Evolutionary conservation across 2,329 filamentous ascomycete species (phyloP), one percentile per base, ranked within the genome.

Genomic region (Colletotrichum cordylinicola): DNA sequence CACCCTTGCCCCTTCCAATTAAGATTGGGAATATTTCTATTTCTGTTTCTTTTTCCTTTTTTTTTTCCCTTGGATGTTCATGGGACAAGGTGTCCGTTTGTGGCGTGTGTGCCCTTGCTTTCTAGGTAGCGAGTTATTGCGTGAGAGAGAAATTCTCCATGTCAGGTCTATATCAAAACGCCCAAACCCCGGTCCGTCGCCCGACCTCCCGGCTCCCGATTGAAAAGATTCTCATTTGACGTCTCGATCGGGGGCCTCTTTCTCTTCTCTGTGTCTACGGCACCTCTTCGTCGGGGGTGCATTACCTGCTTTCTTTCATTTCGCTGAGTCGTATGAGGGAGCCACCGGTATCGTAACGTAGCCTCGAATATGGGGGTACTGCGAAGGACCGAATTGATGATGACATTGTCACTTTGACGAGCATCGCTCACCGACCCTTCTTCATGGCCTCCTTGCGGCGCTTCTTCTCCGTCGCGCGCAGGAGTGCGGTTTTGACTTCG

Each of bases 401-500:
- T 52, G 43, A 2, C 43, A 21, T 52, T 52, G 43, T 21, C 43
- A 52, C 43, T 52, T n/a, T 52, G 43, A 52, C 43, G 43, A 8
- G 43, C 10, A 8, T 31, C 33, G 31, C 73, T 86, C 82, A 87
- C 76, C 85, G 84, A 29, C 85, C 86, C 12, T 85, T 84, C 88
- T 85, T 91, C 86, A 90, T 89, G 27, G 90, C 90, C 80, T 90
- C 87, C 80, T 90, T 91, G 74, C 92, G 87, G 78, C 88, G 88
- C 81, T 92, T 88, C 87, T 90, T 93, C 78, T 93, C 91, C 2
- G 87, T 84, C 1, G 91, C 88, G 27, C 90, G 85, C 77, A 88
- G 86, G 37, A 94, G 85, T 4, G 92, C 91, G 48, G 91, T 92
- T 86, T 94, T 96, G 79, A 98, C 93, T 76, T 98, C 96, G 69